phyloP scores from a whole-genome alignment of 352 stramenopile genomes.

The Phytophthora sp. region DNA sequence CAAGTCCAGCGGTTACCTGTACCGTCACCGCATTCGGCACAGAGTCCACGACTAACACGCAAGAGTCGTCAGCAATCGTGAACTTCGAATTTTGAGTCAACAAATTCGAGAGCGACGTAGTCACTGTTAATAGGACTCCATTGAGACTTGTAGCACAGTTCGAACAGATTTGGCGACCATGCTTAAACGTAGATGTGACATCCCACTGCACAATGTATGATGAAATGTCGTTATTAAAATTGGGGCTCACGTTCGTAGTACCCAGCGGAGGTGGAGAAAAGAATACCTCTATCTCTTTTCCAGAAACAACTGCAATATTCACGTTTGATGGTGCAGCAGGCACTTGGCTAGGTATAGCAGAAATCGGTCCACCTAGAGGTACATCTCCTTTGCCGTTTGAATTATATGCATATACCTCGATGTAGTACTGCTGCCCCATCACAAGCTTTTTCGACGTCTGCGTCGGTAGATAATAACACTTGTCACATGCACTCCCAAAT shows the following conservation, averaged over 20 bases:
- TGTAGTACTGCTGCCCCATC: conserved; percentile 73
- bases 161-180: conserved; percentile 56
- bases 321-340: conserved; percentile 90
- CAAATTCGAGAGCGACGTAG: conserved; percentile 19
- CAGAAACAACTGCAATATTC: conserved; percentile 87
- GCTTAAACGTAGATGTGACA: conserved; percentile 64
- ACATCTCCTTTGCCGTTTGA: conserved; percentile 65
- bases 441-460: conserved; percentile 58
- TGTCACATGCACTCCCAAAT: conserved; percentile 47
- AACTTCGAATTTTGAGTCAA: conserved; percentile 40
- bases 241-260: conserved; percentile 57
- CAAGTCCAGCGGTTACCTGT: conserved; percentile 20
- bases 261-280: conserved; percentile 82
- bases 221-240: conserved; percentile 87
- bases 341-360: conserved; percentile 80
- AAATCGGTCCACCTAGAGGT: conserved; percentile 32
- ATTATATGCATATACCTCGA: conserved; percentile 84
- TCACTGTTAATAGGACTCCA: conserved; percentile 41
- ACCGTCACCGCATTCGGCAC: conserved; percentile 28
- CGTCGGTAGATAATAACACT: conserved; percentile 75
- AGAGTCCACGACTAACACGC: conserved; percentile 43
- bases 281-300: conserved; percentile 87
- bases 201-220: conserved; percentile 93
- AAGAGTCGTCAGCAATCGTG: conserved; percentile 59
- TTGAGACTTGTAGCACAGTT: conserved; percentile 54